Evolutionary conservation across 345 rosid species (phyloP).

Genomic region (Salix exigua): DNA sequence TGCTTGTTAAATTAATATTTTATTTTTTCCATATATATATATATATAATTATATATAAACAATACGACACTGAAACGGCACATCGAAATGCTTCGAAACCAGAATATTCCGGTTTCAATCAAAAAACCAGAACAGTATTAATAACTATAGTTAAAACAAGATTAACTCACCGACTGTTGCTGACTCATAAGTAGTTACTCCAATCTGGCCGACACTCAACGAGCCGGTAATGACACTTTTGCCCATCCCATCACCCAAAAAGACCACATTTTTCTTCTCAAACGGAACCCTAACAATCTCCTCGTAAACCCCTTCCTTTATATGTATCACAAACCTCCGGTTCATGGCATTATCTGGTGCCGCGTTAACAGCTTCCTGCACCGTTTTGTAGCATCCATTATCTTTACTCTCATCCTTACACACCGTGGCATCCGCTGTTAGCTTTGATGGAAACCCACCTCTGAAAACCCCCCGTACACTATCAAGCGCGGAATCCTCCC

Average conservation of each 20-base stretch:
- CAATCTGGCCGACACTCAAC: slow-evolving; percentile 47
- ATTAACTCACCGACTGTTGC: slow-evolving; percentile 71
- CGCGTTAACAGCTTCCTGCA: slow-evolving; percentile 76
- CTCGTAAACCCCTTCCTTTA: slow-evolving; percentile 63
- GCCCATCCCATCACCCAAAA: slow-evolving; percentile 82
- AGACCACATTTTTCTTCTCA: slow-evolving; percentile 75
- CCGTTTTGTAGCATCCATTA: slow-evolving; percentile 44
- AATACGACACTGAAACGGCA: too few species aligned
- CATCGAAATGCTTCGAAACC: too few species aligned
- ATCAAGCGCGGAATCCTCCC: slow-evolving; percentile 8
- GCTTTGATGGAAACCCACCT: slow-evolving; percentile 43
- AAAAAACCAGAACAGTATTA: too few species aligned
- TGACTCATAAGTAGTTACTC: slow-evolving; percentile 63
- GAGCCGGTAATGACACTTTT: slow-evolving; percentile 74
- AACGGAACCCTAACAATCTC: slow-evolving; percentile 71
- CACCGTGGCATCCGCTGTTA: slow-evolving; percentile 54
- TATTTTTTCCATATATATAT: too few species aligned
- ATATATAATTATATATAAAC: too few species aligned
- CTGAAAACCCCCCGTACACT: slow-evolving; percentile 8
- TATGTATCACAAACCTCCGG: slow-evolving; percentile 51
- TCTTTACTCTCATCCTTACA: slow-evolving; percentile 38
- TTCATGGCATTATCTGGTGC: slow-evolving; percentile 48
- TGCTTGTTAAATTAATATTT: too few species aligned
- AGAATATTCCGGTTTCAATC: too few species aligned
- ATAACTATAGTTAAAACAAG: background rate